These are phyloP conservation scores for Russula brevipes DNA, from an alignment of 768 basidiomycete species.

Conservation along the genomic window DNA sequence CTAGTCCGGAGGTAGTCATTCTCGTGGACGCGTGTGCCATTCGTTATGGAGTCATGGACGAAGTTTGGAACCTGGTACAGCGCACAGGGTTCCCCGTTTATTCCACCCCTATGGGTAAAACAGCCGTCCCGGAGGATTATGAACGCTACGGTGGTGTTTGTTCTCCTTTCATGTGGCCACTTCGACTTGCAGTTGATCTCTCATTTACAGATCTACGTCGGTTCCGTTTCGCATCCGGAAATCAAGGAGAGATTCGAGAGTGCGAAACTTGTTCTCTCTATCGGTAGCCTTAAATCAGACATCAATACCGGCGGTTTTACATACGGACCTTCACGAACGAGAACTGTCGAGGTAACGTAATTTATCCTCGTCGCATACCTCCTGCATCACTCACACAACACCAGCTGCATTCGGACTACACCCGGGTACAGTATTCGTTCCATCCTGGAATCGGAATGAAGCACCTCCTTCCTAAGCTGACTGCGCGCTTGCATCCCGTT, in stretches of 20 bases:
- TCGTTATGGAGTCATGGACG: constrained; percentile 61
- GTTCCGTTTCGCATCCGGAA: constrained; percentile 58
- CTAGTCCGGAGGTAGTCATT: constrained; percentile 59
- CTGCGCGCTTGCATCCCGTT: constrained; percentile 46
- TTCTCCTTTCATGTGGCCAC: constrained; percentile 6
- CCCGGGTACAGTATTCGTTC: constrained; percentile 55
- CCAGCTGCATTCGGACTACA: constrained; percentile 73
- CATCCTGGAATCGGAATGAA: constrained; percentile 74
- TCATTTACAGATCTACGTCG: constrained; percentile 60
- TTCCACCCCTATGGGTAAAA: constrained; percentile 78
- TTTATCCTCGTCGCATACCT: neutral
- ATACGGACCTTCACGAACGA: constrained; percentile 55
- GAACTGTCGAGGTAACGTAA: constrained; percentile 55
- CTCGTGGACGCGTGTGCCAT: constrained; percentile 78
- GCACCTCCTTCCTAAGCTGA: constrained; percentile 65
- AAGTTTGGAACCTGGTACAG: constrained; percentile 56
- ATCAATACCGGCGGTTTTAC: constrained; percentile 90
- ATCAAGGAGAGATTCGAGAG: constrained; percentile 69
- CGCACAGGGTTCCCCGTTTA: constrained; percentile 71
- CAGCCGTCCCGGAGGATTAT: constrained; percentile 62
- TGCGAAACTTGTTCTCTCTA: constrained; percentile 68
- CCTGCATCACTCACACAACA: neutral
- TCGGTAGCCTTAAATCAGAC: constrained; percentile 68
- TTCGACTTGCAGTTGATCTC: constrained; percentile 2
- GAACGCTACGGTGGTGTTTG: constrained; percentile 76